Evolutionary conservation across 495 filamentous ascomycete species (phyloP).

Genomic region (Lepraria neglecta): DNA sequence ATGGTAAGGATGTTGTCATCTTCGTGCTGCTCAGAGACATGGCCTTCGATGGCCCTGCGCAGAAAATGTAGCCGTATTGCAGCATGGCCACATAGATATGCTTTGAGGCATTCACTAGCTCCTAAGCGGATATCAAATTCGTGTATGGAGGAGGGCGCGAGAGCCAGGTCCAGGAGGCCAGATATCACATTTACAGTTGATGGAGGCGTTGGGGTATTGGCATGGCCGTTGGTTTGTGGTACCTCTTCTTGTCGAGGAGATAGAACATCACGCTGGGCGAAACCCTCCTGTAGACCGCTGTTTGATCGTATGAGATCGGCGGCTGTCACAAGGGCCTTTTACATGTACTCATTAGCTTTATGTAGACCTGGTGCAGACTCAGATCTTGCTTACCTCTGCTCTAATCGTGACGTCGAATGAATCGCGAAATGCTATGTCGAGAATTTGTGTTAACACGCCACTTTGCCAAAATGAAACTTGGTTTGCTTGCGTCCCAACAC

Average conservation of each 20-base stretch:
- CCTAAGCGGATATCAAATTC: conserved; percentile 76
- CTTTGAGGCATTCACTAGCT: conserved; percentile 82
- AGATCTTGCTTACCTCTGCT: conserved; percentile 57
- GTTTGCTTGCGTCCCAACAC: conserved; percentile 72
- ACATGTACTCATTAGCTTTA: conserved; percentile 10
- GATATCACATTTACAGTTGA: conserved; percentile 83
- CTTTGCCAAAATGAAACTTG: conserved; percentile 79
- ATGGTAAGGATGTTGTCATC: conserved; percentile 88
- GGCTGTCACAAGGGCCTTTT: conserved; percentile 70
- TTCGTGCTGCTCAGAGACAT: conserved; percentile 69
- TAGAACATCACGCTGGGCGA: conserved; percentile 74
- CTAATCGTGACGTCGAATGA: conserved; percentile 68
- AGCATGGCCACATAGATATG: conserved; percentile 76
- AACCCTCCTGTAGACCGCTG: conserved; percentile 68
- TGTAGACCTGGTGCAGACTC: conserved; percentile 16
- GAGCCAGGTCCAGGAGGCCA: conserved; percentile 77
- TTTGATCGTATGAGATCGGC: conserved; percentile 87
- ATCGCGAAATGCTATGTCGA: conserved; percentile 78
- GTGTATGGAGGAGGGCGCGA: conserved; percentile 57
- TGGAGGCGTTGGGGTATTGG: conserved; percentile 41
- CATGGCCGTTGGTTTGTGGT: conserved; percentile 40
- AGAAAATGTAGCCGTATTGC: conserved; percentile 81
- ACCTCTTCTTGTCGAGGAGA: conserved; percentile 46
- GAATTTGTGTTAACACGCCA: conserved; percentile 71
- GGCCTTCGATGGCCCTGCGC: conserved; percentile 79